These are phyloP conservation scores for Hemileccinum rubropunctum DNA, from an alignment of 768 basidiomycete species.

Conservation along the genomic window DNA sequence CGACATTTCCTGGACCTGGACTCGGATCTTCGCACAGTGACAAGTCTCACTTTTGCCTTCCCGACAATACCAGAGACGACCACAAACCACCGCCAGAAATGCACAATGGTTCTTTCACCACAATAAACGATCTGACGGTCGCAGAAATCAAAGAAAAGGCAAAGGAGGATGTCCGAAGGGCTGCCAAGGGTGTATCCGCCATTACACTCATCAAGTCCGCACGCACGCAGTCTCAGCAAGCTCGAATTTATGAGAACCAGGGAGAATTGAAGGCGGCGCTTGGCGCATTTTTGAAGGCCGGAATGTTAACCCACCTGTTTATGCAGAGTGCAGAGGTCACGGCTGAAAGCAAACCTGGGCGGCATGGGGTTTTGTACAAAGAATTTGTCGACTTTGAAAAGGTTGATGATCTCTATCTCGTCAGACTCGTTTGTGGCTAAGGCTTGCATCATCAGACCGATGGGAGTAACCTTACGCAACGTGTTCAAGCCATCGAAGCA, in stretches of 20 bases:
- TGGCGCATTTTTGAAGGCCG: slow-evolving; percentile 58
- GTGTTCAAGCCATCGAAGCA: slow-evolving; percentile 44
- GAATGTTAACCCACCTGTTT: slow-evolving; percentile 52
- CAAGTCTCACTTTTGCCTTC: slow-evolving; percentile 9
- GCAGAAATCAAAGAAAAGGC: slow-evolving; percentile 49
- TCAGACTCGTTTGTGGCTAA: slow-evolving; percentile 7
- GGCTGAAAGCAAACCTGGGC: slow-evolving; percentile 45
- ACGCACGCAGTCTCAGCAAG: slow-evolving; percentile 51
- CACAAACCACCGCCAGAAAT: slow-evolving; percentile 28
- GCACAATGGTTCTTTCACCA: slow-evolving; percentile 36
- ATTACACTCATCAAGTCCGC: slow-evolving; percentile 62
- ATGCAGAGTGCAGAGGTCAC: slow-evolving; percentile 60
- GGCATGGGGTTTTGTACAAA: slow-evolving; percentile 54
- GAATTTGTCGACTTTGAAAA: slow-evolving; percentile 64
- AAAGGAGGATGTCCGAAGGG: slow-evolving; percentile 46
- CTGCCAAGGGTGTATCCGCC: slow-evolving; percentile 58
- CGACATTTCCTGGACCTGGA: slow-evolving; percentile 32
- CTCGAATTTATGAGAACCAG: slow-evolving; percentile 48
- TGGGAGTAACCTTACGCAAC: slow-evolving; percentile 35
- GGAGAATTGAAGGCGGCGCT: slow-evolving; percentile 65
- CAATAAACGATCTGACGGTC: slow-evolving; percentile 34
- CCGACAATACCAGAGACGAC: slow-evolving; percentile 16
- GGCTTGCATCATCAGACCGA: slow-evolving; percentile 33
- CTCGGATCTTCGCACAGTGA: slow-evolving; percentile 32
- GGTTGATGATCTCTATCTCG: slow-evolving; percentile 42